phyloP scores from a whole-genome alignment of 2,329 filamentous ascomycete species.

The Scedosporium apiospermum region DNA sequence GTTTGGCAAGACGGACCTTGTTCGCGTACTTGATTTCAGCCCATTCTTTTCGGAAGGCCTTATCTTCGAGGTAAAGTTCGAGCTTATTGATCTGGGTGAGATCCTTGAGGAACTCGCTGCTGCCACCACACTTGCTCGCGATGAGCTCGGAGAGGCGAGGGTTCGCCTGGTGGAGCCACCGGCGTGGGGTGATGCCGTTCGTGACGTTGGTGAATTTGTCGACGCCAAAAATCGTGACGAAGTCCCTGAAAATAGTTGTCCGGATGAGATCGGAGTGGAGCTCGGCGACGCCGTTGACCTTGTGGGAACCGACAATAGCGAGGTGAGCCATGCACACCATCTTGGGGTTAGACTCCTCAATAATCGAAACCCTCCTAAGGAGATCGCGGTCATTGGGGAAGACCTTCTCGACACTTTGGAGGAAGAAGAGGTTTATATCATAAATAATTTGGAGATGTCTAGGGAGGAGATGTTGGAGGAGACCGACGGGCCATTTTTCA shows the following conservation, averaged over 20 bases:
- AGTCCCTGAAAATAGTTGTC: conserved; percentile 99
- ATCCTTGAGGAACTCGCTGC: conserved; percentile 81
- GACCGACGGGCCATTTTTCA: conserved; percentile 94
- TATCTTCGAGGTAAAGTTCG: conserved; percentile 75
- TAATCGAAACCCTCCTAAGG: conserved; percentile 82
- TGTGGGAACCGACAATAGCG: conserved; percentile 94
- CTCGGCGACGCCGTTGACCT: conserved; percentile 97
- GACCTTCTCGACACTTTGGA: conserved; percentile 79
- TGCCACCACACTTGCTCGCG: conserved; percentile 73
- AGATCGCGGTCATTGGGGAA: conserved; percentile 88
- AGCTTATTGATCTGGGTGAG: conserved; percentile 78
- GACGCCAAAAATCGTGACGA: conserved; percentile 85
- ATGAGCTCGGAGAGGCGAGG: conserved; percentile 87
- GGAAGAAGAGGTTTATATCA: conserved; percentile 92
- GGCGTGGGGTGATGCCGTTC: conserved; percentile 90
- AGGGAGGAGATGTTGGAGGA: conserved; percentile 86
- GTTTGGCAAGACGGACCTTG: conserved; percentile 84
- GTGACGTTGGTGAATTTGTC: conserved; percentile 99
- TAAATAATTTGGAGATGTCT: conserved; percentile 96
- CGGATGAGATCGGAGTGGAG: conserved; percentile 96
- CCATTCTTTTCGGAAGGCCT: conserved; percentile 89
- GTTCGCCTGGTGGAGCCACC: conserved; percentile 97
- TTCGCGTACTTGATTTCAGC: conserved; percentile 94
- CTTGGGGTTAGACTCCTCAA: conserved; percentile 93
- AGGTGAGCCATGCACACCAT: conserved; percentile 97